Base-by-base conservation (phyloP, 371 early-diverging fungal genomes). In the Cokeromyces recurvatus region DNA sequence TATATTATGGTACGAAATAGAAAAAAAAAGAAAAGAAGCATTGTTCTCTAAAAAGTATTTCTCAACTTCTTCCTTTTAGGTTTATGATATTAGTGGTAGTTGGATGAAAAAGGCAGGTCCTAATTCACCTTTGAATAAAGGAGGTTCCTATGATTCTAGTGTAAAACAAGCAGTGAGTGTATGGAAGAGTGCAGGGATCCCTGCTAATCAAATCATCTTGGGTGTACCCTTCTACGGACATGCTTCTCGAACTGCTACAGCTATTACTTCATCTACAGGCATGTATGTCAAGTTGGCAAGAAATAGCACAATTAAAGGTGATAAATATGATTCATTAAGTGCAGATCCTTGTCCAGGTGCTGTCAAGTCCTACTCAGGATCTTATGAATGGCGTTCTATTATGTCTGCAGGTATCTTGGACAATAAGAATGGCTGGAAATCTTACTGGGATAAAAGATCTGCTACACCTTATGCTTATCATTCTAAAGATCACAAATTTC, bases 391-490 rank as follows among this genome's bases (percentile, higher is more conserved):
- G 68, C 65, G 72, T 48, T 77, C 83, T 43, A 46, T 89, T 50
- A 68, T 80, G 10, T 68, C 68, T 11, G 70, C 78, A 55, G 78
- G 85, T 9, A 47, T 87, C 3, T 45, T 81, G 31, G 66, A 71
- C 2, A 47, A 57, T 45, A 21, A 49, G 17, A 62, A 62, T 29
- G 66, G 70, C 10, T 87, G 87, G 87, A 55, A 78, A 14, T 66
- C 77, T 7, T 55, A 69, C 40, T 84, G 78, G 74, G 87, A 87
- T 34, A 51, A 65, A 0, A 63, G 46, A 10, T 71, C 79, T 1
- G 51, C 61, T 20, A 84, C 86, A 3, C 85, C 85, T 57, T 85
- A 79, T 70, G 65, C 83, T 35, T 80, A 66, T 48, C 78, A 74
- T 45, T 9, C 22, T 21, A 19, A 16, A 9, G 16, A 19, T 7